These are phyloP conservation scores for Sabuloglossum arenarium DNA, from an alignment of 495 filamentous ascomycete genomes.

Conservation along the genomic window DNA sequence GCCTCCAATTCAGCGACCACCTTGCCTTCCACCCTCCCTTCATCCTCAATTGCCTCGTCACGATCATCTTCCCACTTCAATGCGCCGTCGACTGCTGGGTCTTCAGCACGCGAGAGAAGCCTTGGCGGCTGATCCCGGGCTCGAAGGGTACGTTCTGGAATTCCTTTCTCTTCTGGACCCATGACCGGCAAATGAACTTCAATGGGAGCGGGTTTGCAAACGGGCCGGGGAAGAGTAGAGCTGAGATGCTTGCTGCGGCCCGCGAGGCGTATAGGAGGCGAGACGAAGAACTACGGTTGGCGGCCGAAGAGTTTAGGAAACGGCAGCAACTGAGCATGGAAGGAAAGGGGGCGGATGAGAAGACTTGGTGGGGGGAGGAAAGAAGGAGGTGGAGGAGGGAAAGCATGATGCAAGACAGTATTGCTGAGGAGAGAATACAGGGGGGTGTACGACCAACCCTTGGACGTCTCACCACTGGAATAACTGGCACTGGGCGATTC, in stretches of 20 bases:
- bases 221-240: not conserved
- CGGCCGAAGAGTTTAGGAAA: not conserved
- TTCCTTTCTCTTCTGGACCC: constrained; percentile 20
- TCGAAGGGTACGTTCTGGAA: constrained; percentile 21
- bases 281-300: not conserved
- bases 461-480: not conserved
- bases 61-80: constrained; percentile 34
- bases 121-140: constrained; percentile 39
- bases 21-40: constrained; percentile 28
- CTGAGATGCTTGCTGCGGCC: not conserved
- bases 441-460: not conserved
- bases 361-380: constrained; percentile 1
- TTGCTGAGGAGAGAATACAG: not conserved
- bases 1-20: constrained; percentile 33
- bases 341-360: not conserved
- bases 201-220: not conserved
- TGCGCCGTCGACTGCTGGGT: constrained; percentile 44
- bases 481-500: not conserved
- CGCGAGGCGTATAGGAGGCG: constrained; percentile 1
- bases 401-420: not conserved
- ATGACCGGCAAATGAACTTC: not conserved
- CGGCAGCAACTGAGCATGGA: not conserved
- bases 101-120: constrained; percentile 42
- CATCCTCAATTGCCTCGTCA: constrained; percentile 29
- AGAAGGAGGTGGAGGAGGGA: not conserved